phyloP scores from a whole-genome alignment of 148 eudicot species.

The Bassia scoparia region DNA sequence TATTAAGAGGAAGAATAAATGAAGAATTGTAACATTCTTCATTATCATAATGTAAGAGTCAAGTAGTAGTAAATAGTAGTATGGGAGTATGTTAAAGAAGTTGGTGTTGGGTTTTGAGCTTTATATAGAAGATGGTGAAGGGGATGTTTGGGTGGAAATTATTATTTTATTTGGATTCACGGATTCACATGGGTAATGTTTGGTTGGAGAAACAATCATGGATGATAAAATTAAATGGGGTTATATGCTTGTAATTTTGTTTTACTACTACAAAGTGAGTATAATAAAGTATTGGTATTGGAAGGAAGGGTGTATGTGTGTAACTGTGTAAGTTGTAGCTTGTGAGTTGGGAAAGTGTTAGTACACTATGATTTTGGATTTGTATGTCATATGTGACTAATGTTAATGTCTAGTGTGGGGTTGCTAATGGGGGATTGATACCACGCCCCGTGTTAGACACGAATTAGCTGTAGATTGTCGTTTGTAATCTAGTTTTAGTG shows the following conservation, averaged over 20 bases:
- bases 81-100: neutral
- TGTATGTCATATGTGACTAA: neutral
- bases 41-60: neutral
- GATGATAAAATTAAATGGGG: neutral
- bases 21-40: slow-evolving; percentile 17
- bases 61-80: neutral
- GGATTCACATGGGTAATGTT: slow-evolving; percentile 21
- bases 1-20: slow-evolving; percentile 9
- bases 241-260: neutral
- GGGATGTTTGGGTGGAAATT: neutral
- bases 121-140: slow-evolving; percentile 11
- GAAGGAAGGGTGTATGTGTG: too few relatives aligned
- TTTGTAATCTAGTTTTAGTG: neutral
- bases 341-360: neutral
- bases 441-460: slow-evolving; percentile 4
- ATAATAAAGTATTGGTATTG: too few relatives aligned
- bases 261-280: too few relatives aligned
- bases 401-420: too few relatives aligned
- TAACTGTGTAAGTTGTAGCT: neutral
- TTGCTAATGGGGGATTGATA: neutral
- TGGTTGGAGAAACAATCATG: slow-evolving; percentile 2
- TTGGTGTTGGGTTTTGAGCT: slow-evolving; percentile 17
- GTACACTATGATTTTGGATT: neutral
- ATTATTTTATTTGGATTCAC: neutral
- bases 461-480: slow-evolving; percentile 11